Percentiles rank a stretch among this genome's conserved stretches.
Evolutionary conservation across 2,329 filamentous ascomycete genomes (phyloP).

Genomic region (Xenoacremonium recifei): DNA sequence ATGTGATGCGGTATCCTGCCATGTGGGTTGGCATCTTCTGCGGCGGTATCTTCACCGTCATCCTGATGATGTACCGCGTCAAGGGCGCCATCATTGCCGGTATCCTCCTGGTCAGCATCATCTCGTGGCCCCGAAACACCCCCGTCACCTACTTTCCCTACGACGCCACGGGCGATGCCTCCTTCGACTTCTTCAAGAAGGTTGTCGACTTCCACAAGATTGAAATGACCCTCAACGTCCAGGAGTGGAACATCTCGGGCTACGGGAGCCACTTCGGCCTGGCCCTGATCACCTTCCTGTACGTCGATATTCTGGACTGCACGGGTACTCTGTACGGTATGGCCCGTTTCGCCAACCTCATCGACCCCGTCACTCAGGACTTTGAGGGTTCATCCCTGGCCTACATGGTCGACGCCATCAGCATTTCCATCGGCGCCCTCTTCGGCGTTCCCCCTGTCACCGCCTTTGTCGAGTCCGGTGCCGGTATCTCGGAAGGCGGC

Average conservation of each 20-base stretch:
- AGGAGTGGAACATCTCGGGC: constrained; percentile 68
- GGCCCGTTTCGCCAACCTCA: constrained; percentile 77
- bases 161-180: constrained; percentile 63
- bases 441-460: constrained; percentile 80
- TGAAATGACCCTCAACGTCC: constrained; percentile 63
- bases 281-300: constrained; percentile 84
- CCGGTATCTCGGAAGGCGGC: constrained; percentile 84
- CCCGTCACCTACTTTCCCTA: constrained; percentile 80
- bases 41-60: constrained; percentile 74
- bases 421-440: constrained; percentile 76
- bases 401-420: constrained; percentile 78
- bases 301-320: constrained; percentile 85
- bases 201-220: constrained; percentile 85
- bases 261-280: constrained; percentile 77
- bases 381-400: constrained; percentile 84
- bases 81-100: constrained; percentile 85
- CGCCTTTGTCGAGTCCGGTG: constrained; percentile 85
- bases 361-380: constrained; percentile 80
- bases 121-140: constrained; percentile 81
- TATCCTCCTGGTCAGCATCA: constrained; percentile 80
- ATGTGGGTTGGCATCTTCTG: constrained; percentile 91
- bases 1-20: constrained; percentile 79
- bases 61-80: constrained; percentile 82
- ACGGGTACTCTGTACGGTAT: constrained; percentile 88
- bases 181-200: constrained; percentile 84